These are phyloP conservation scores for Coniferiporia sulphurascens DNA, from an alignment of 1,284 basidiomycete genomes.

Conservation along the genomic window DNA sequence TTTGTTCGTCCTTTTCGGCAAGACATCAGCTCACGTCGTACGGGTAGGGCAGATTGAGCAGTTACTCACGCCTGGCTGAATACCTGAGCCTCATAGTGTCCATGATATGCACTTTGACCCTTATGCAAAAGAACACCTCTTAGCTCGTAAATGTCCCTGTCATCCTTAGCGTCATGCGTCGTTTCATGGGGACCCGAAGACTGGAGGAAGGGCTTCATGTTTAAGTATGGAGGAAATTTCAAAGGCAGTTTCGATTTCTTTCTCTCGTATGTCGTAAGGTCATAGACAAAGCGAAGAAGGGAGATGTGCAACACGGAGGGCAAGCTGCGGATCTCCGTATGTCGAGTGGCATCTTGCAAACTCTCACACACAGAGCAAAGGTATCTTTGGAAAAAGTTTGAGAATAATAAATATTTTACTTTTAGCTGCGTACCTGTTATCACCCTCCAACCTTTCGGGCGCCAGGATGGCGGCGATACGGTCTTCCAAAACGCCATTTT, in stretches of 20 bases:
- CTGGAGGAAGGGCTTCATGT: conserved; percentile 65
- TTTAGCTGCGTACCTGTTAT: conserved; percentile 58
- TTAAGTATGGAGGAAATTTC: conserved; percentile 65
- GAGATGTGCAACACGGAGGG: conserved; percentile 89
- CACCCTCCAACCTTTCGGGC: conserved; percentile 69
- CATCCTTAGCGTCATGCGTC: conserved; percentile 10
- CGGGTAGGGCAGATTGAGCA: conserved; percentile 12
- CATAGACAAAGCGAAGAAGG: conserved; percentile 84
- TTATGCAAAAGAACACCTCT: conserved; percentile 82
- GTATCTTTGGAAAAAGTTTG: conserved; percentile 48
- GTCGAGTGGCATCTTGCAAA: conserved; percentile 74
- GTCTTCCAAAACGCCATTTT: conserved; percentile 67
- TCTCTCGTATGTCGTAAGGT: conserved; percentile 68
- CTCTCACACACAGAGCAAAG: conserved; percentile 66
- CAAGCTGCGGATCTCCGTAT: conserved; percentile 59
- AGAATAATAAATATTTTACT: not conserved
- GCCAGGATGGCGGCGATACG: conserved; percentile 57
- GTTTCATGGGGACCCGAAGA: conserved; percentile 17
- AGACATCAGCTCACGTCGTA: not conserved
- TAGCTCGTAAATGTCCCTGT: conserved; percentile 61
- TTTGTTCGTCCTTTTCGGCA: conserved; percentile 30
- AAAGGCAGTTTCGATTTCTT: conserved; percentile 81
- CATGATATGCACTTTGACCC: conserved; percentile 83
- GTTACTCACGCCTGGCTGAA: conserved; percentile 59
- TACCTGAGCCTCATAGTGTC: conserved; percentile 89